These are phyloP conservation scores for Yarrowia hollandica DNA, from an alignment of 805 yeast species.

Conservation along the genomic window DNA sequence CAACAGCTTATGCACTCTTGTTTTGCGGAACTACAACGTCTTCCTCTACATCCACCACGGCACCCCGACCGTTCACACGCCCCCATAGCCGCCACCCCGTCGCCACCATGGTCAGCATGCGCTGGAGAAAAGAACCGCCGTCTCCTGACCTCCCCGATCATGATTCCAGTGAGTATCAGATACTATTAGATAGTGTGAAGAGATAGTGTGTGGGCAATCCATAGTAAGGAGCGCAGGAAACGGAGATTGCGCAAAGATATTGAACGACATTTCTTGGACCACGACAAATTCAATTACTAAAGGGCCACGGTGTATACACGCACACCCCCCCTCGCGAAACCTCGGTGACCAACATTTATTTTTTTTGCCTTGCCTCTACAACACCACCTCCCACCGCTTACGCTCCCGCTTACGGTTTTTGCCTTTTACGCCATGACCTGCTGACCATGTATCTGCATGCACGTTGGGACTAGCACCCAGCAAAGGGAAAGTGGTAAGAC, in stretches of 20 bases:
- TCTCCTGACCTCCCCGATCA: conserved; percentile 13
- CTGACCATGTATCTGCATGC: conserved; percentile 13
- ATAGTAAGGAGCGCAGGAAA: not conserved
- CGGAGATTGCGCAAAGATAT: too few species aligned
- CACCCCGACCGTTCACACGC: too few species aligned
- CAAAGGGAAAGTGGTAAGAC: not conserved
- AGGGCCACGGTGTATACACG: too few species aligned
- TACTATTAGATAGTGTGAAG: not conserved
- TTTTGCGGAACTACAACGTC: conserved; percentile 1
- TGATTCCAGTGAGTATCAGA: conserved; percentile 24
- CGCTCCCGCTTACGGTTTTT: conserved; percentile 16
- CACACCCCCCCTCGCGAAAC: too few species aligned
- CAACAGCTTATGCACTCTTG: conserved; percentile 11
- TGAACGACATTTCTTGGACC: too few species aligned
- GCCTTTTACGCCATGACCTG: conserved; percentile 18
- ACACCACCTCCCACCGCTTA: too few species aligned
- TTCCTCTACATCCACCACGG: not conserved
- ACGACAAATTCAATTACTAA: too few species aligned
- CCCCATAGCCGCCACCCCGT: too few species aligned
- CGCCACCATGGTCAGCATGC: conserved; percentile 10
- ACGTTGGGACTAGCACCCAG: conserved; percentile 15
- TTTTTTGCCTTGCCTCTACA: not conserved
- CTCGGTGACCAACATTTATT: too few species aligned
- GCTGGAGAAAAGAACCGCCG: conserved; percentile 29
- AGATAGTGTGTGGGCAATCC: too few species aligned